Base-by-base conservation (phyloP, 1,284 basidiomycete species). In the Phylloporus sp. region DNA sequence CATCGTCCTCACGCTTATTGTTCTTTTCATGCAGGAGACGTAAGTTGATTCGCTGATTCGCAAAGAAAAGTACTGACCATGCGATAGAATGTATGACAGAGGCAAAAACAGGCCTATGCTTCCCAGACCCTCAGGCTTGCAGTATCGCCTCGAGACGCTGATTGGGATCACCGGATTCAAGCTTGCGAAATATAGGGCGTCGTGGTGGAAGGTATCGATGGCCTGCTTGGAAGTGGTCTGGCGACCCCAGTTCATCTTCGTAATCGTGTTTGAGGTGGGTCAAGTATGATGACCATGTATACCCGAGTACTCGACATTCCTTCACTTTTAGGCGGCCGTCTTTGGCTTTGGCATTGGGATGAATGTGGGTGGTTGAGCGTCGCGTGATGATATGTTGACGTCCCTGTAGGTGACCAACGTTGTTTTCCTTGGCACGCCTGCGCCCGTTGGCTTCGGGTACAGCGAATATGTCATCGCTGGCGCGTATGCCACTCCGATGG, bases 301-400 rank as follows among this genome's bases (percentile, higher is more conserved):
- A 53, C 26, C 22, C 26, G 29, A 32, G 15, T 32, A 24, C 31
- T 50, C 26, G 57, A 29, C 57, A 37, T 39, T 50, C n/a, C 18
- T 50, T 56, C 10, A 18, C 29, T 32, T 60, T 15, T 51, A 86
- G 84, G 85, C 82, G 15, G 74, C 84, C 63, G 67, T 90, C 6
- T 91, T 92, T 70, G 90, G 89, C 5, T 92, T 91, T 71, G 72
- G 80, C 42, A 88, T 92, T 61, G 91, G 91, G 42, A 86, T 92
- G 60, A 92, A 92, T 66, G 90, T 91, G 63, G 64, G 83, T 67
- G 44, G n/a, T 34, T 2, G 5, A 24, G 4, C 6, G 2, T 47
- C 11, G 15, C 37, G 39, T n/a, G 31, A 18, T 18, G 49, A 29
- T 13, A 24, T 40, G 11, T 37, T 55, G 49, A 69, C 55, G 40